phyloP scores from a whole-genome alignment of 176 grass and related monocot species.

The barley (Hordeum vulgare) region DNA sequence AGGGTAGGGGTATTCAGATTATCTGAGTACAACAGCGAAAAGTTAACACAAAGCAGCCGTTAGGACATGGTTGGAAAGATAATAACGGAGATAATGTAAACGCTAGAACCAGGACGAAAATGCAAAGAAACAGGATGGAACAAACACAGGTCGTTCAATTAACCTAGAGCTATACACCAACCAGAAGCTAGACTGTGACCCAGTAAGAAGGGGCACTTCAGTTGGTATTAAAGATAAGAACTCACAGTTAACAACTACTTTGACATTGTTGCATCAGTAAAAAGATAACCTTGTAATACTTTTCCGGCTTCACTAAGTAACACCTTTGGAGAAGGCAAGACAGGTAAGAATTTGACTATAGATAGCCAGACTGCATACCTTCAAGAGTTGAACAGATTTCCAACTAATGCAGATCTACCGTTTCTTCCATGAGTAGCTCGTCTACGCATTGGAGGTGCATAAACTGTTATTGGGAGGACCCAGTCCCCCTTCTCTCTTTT shows the following conservation, averaged over 20 bases:
- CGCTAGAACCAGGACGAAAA: neutral
- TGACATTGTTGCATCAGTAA: neutral
- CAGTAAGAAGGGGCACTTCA: neutral
- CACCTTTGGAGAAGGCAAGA: neutral
- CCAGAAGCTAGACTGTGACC: neutral
- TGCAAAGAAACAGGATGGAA: neutral
- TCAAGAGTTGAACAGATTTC: constrained; percentile 66
- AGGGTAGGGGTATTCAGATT: neutral
- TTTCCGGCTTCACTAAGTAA: neutral
- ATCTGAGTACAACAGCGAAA: neutral
- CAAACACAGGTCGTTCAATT: neutral
- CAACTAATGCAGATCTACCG: constrained; percentile 49
- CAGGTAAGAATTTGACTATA: neutral
- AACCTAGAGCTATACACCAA: neutral
- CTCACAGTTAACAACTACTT: neutral
- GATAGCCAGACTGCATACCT: constrained; percentile 22
- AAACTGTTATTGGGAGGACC: constrained; percentile 84
- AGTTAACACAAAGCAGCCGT: neutral
- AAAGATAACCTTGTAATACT: neutral
- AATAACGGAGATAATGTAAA: neutral
- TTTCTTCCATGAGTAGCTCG: constrained; percentile 60
- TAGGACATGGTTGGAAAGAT: neutral
- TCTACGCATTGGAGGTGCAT: constrained; percentile 62
- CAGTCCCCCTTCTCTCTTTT: constrained; percentile 94
- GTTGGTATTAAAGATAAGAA: neutral